Base-by-base conservation (phyloP, 2,329 filamentous ascomycete species). In the Nannizzia gypsea region DNA sequence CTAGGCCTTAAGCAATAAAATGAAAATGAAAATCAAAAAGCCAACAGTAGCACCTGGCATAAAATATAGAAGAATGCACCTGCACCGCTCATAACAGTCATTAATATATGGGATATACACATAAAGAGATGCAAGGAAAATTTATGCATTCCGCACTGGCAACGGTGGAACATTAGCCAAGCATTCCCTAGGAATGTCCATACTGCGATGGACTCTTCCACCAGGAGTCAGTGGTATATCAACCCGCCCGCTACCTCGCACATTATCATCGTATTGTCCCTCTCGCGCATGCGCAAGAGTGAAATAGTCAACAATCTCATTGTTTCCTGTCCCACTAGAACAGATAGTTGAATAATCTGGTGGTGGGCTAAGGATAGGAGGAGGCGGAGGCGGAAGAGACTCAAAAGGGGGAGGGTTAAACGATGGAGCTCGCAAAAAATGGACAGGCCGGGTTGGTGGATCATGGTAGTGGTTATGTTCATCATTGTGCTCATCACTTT, bases 361-460 rank as follows among this genome's bases (percentile, higher is more conserved):
- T 6, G 91, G 91, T 1, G 90, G 90, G 0, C 90, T 95, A 64
- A 88, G 78, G 15, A 88, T 72, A 0, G 86, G 84, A 57, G 87
- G 87, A 3, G 89, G 88, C 26, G 50, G 50, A 2, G 89, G 85
- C 3, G 84, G 80, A 58, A 95, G 87, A 3, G 89, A 89, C 63
- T 93, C 86, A 68, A 95, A 96, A 0, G 89, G 83, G 0, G 91
- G 90, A 1, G 91, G 91, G 61, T 90, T 90, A 74, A 90, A 95
- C 0, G 89, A 95, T 0, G 91, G 91, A 4, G 84, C 81, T 24
- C 91, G 85, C 34, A 95, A 74, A 1, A 96, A 80, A 71, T 96
- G 91, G 58, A 96, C 95, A 0, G 91, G 90, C 3, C 90, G 81
- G 31, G 22, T 56, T 54, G 50, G 50, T 54, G 26, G 50, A 54